Base-by-base conservation (phyloP, 257 asterid genomes). In the Echium plantagineum region DNA sequence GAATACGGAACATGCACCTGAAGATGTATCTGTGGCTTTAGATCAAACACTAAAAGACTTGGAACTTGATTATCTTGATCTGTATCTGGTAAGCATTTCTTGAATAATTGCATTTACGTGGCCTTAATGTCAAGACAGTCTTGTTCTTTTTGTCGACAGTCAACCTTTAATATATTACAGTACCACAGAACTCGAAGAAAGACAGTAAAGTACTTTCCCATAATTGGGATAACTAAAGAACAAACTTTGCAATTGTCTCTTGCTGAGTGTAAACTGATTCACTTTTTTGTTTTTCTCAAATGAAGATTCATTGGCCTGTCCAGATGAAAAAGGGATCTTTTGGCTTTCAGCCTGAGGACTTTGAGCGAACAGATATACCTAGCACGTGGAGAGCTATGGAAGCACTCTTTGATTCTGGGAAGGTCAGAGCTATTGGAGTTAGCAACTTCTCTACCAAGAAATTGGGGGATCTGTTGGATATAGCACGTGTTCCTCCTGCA, bases 41-140 rank as follows among this genome's bases (percentile, higher is more conserved):
- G 72, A 64, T 52, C 69, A 48, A 69, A 81, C 96, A 15, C 69
- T 89, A 70, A 63, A 80, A 69, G 94, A 89, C 7, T 73, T 85
- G 80, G 90, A 85, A 58, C 90, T 89, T 57, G 89, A 83, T 61
- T 85, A 83, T 61, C 61, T 89, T 64, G 95, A 89, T 68, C 58
- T 89, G 69, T 89, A 80, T 77, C 95, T 89, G 12, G 96, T 89
- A 74, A 20, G 89, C 66, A 31, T 22, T 48, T 64, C 30, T 24
- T 0, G 49, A 42, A 42, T 42, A 10, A 42, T 42, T 42, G 49
- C 49, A 10, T 42, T 7, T 35, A 6, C 10, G 12, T 35, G 46
- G 46, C 46, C 46, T 35, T 35, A 7, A 6, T 28, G 32, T 28
- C 32, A 28, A 28, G 32, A 28, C 6, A 28, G 32, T 28, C 6